Conservation (phyloP, 2,329 filamentous ascomycete species). For the Stachybotrys chlorohalonatus region DNA sequence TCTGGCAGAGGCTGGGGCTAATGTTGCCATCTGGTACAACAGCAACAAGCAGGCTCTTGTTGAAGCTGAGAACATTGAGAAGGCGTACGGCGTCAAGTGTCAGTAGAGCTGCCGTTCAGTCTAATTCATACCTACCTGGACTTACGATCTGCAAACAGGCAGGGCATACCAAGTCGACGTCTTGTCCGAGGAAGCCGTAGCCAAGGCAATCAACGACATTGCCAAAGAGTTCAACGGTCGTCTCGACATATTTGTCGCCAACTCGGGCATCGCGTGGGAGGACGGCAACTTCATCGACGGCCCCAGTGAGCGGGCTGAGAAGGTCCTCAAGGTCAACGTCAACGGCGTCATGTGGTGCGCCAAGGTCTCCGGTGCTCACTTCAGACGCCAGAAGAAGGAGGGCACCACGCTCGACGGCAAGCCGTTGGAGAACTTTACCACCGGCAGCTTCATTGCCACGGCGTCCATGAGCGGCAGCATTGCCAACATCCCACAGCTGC, state of each 20-base stretch:
- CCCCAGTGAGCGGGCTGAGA: constrained; percentile 52
- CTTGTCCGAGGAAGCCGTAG: constrained; percentile 40
- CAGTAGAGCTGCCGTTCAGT: constrained; percentile 18
- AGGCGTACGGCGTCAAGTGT: constrained; percentile 61
- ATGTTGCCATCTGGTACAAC: constrained; percentile 66
- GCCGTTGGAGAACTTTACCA: constrained; percentile 48
- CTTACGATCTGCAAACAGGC: constrained; percentile 27
- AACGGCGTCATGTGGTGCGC: constrained; percentile 74
- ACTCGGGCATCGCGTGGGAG: constrained; percentile 67
- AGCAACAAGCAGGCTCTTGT: constrained; percentile 55
- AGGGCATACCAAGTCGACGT: constrained; percentile 56
- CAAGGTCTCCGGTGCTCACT: constrained; percentile 59
- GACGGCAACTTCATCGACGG: constrained; percentile 60
- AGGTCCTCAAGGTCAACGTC: constrained; percentile 62
- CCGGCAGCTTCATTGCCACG: constrained; percentile 68
- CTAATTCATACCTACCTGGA: background rate
- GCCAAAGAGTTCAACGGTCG: constrained; percentile 62
- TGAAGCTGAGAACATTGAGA: constrained; percentile 53
- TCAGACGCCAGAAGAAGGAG: constrained; percentile 60
- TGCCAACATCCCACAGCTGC: constrained; percentile 67
- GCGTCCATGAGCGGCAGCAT: constrained; percentile 73
- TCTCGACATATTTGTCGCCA: constrained; percentile 71
- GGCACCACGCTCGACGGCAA: constrained; percentile 54
- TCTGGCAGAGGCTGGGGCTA: constrained; percentile 61
- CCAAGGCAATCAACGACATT: constrained; percentile 40